Percentiles rank a stretch among this genome's conserved stretches.
Conservation (phyloP, 2,329 filamentous ascomycete genomes). For the Sphaerulina populicola region DNA sequence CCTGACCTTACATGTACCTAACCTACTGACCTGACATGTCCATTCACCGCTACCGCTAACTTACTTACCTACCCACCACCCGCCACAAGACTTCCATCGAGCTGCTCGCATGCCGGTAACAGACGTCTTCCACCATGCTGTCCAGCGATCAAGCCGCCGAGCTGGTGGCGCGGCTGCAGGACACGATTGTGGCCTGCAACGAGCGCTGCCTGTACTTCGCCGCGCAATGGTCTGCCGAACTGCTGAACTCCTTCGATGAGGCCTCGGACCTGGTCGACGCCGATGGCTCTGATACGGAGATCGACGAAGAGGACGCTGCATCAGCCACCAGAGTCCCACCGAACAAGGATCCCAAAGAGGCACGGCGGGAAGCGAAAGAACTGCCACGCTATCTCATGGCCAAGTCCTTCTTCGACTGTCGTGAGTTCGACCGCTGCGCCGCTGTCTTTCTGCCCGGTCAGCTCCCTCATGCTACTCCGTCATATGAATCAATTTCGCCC, state of each 20-base stretch:
- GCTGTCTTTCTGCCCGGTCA: slow-evolving; percentile 65
- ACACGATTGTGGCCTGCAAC: slow-evolving; percentile 81
- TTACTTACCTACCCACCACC: no score
- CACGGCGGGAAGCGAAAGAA: slow-evolving; percentile 67
- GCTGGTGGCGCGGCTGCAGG: slow-evolving; percentile 66
- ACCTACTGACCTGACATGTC: no score
- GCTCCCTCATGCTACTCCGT: slow-evolving; percentile 45
- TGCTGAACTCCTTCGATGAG: slow-evolving; percentile 73
- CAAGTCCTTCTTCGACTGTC: slow-evolving; percentile 90
- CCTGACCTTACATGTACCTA: no score
- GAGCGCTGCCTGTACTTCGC: slow-evolving; percentile 94
- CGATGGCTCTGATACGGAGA: slow-evolving; percentile 46
- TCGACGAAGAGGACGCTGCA: slow-evolving; percentile 25
- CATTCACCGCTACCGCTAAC: no score
- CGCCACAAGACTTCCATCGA: no score
- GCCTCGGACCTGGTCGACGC: slow-evolving; percentile 24
- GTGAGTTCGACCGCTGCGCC: slow-evolving; percentile 88
- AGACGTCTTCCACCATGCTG: slow-evolving; percentile 21
- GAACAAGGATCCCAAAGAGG: slow-evolving; percentile 63
- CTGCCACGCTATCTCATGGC: slow-evolving; percentile 77
- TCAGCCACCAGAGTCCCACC: slow-evolving; percentile 39
- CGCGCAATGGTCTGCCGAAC: slow-evolving; percentile 95
- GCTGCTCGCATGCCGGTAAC: no score
- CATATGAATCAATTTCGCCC: slow-evolving; percentile 30
- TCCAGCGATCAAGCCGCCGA: slow-evolving; percentile 45